Evolutionary conservation across 257 asterid genomes (phyloP).

Genomic region (Paulownia fortunei): DNA sequence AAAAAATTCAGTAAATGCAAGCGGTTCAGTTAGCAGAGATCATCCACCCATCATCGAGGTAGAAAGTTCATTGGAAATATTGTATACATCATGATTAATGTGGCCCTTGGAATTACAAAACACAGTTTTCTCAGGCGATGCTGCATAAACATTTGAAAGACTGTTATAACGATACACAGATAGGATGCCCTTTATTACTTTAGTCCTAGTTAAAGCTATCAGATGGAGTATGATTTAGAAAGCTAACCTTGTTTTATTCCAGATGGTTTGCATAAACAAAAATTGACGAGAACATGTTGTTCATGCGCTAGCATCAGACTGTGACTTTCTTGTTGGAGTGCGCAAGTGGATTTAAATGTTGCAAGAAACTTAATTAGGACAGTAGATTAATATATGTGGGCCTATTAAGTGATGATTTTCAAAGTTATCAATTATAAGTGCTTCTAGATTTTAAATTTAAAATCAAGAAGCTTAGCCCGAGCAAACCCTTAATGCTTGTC

Average conservation of each 20-base stretch:
- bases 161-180: neutral
- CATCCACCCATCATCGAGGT: conserved; percentile 61
- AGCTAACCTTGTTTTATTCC: neutral
- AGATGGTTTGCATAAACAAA: neutral
- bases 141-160: neutral
- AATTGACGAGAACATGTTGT: neutral
- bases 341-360: neutral
- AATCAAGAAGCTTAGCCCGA: neutral
- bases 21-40: conserved; percentile 31
- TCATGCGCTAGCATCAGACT: neutral
- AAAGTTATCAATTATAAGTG: neutral
- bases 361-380: conserved; percentile 8
- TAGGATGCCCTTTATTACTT: neutral
- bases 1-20: conserved; percentile 32
- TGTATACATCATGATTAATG: neutral
- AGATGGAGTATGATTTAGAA: neutral
- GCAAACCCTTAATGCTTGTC: neutral
- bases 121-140: neutral
- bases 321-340: neutral
- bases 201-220: neutral
- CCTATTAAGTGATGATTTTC: neutral
- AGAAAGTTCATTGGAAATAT: neutral
- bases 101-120: neutral
- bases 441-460: neutral
- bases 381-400: neutral